These are phyloP conservation scores for Alternaria sp. DNA, from an alignment of 2,329 filamentous ascomycete species.

Conservation along the genomic window DNA sequence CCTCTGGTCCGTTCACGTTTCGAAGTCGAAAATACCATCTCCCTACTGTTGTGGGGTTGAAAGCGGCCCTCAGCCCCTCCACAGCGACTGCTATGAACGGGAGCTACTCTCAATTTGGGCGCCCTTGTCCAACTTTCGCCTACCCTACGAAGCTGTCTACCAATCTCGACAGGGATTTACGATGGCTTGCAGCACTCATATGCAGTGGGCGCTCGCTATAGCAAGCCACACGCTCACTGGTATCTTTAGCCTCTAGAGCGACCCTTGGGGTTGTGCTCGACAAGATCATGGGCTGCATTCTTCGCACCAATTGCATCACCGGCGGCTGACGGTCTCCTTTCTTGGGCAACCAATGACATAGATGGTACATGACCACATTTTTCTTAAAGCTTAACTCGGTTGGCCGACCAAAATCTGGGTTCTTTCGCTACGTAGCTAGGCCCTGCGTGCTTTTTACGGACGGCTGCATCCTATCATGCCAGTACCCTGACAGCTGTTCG, in stretches of 20 bases:
- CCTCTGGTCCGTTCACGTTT: conserved; percentile 33
- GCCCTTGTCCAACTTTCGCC: conserved; percentile 25
- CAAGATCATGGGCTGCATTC: conserved; percentile 36
- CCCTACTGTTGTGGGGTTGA: conserved; percentile 38
- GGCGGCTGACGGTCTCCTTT: conserved; percentile 26
- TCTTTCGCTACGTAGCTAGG: conserved; percentile 24
- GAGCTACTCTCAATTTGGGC: conserved; percentile 35
- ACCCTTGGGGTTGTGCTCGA: conserved; percentile 32
- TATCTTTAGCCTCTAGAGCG: conserved; percentile 33
- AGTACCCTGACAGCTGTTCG: conserved; percentile 27
- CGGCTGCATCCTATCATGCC: conserved; percentile 36
- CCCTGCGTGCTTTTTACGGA: conserved; percentile 30
- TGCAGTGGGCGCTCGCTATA: conserved; percentile 28
- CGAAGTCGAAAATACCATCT: conserved; percentile 39
- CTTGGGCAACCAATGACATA: conserved; percentile 24
- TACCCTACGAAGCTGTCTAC: conserved; percentile 22
- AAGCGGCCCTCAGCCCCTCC: conserved; percentile 43
- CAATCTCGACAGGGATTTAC: conserved; percentile 30
- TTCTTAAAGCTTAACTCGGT: conserved; percentile 18
- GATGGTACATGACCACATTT: conserved; percentile 25
- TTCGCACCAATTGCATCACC: conserved; percentile 37
- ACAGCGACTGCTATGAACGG: conserved; percentile 31
- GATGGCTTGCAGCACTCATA: conserved; percentile 40
- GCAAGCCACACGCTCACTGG: conserved; percentile 32
- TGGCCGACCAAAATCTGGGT: conserved; percentile 20